Base-by-base conservation (phyloP, 768 basidiomycete genomes). In the Lentinula edodes region DNA sequence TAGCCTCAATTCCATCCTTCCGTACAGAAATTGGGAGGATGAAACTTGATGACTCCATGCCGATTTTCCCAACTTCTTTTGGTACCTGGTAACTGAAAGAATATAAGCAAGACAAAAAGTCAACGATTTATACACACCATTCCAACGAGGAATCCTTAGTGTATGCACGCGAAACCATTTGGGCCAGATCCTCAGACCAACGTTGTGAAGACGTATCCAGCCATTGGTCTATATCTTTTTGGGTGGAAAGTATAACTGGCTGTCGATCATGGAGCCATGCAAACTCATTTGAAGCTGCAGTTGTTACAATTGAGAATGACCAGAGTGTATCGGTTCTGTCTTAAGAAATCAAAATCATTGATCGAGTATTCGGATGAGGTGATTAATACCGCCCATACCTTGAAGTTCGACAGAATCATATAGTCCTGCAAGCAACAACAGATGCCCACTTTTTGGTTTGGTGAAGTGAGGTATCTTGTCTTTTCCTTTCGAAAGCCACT, bases 231-330 rank as follows among this genome's bases (percentile, higher is more conserved):
- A 94, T 75, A 1, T 89, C 87, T 2, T 82, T 80, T 38, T 76
- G 69, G 0, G 79, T 77, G 8, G 83, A 80, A 5, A 98, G 82
- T 52, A 98, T 87, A 48, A 94, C 91, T 6, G 90, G 90, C 65
- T 90, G 89, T 20, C 95, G 86, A 66, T 95, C 91, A 69, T 97
- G 96, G n/a, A 98, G 79, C 91, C 93, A 98, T 6, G 75, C 74
- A 51, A 94, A 78, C 6, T 86, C 82, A 60, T 83, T 83, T 69
- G 83, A 82, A 50, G 91, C 83, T 36, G 82, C 71, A 1, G 93
- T 94, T 0, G 96, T 99, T 52, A 98, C 87, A 59, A 98, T 92
- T 0, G 91, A 88, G 69, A 93, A 98, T 0, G 93, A 90, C 80
- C 87, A 91, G 1, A 91, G 74, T 0, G 82, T 80, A 28, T 81